Evolutionary conservation across 2,329 filamentous ascomycete genomes (phyloP), one percentile per base, ranked within the genome.

Genomic region (Didymellaceae sp.): DNA sequence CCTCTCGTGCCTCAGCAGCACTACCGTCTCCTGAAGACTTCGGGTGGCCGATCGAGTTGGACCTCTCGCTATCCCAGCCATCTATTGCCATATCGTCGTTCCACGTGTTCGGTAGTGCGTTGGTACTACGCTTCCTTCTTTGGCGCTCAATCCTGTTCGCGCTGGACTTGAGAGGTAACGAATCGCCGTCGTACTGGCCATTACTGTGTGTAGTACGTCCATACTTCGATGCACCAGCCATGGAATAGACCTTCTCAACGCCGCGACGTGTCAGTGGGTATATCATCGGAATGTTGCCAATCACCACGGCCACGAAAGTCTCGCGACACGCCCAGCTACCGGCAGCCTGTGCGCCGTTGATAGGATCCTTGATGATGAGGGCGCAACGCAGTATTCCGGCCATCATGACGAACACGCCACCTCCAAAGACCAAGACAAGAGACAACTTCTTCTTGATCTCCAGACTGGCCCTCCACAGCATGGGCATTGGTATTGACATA

Each of bases 401-500:
- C 31, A 79, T 75, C 57, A 82, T 83, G 38, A 84, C 78, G 57
- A 85, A 83, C 10, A 80, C 59, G 5, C 80, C 82, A 10, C 81
- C 81, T 26, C 77, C 78, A 63, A 85, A 85, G 13, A 86, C 73
- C 4, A 82, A 52, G 2, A 82, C 71, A 0, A 85, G 71, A 3
- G 79, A 77, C 1, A 79, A 57, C 59, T 86, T 86, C 58, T 80
- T 81, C 5, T 71, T 66, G 16, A 75, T 72, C 7, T 69, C 73
- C 5, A 86, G 71, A 6, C 43, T 48, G 4, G 82, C 78, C 49
- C 73, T 74, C 75, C 79, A 83, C 1, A 86, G 52, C 63, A 84
- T 80, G 1, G 82, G 82, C 4, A 83, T 71, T 0, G 82, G 82
- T 28, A 86, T 84, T 21, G 77, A 77, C 47, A 86, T 79, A n/a